Evolutionary conservation across 257 asterid genomes (phyloP).

Genomic region (Gynochthodes officinalis): DNA sequence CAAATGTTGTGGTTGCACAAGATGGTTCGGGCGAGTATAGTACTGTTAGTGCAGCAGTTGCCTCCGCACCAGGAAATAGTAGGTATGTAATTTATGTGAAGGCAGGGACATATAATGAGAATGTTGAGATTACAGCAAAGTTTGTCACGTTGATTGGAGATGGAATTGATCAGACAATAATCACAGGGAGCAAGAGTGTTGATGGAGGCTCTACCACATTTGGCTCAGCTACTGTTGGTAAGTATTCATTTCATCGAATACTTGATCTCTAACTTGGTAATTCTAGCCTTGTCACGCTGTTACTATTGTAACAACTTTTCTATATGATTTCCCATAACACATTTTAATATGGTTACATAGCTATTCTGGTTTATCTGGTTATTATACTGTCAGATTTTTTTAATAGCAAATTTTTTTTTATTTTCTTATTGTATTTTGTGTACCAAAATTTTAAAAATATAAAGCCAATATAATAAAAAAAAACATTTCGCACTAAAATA

Average conservation of each 20-base stretch:
- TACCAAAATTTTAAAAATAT: background rate
- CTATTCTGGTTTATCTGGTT: too few relatives aligned
- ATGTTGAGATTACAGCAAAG: constrained; percentile 45
- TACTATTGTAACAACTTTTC: background rate
- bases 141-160: constrained; percentile 73
- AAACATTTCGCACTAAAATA: too few relatives aligned
- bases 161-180: constrained; percentile 74
- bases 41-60: constrained; percentile 53
- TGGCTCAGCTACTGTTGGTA: constrained; percentile 80
- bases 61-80: constrained; percentile 48
- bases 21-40: constrained; percentile 62
- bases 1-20: constrained; percentile 60
- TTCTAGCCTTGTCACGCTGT: background rate
- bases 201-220: constrained; percentile 79
- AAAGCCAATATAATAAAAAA: too few relatives aligned
- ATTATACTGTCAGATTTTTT: too few relatives aligned
- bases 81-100: constrained; percentile 63
- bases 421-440: background rate
- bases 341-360: too few relatives aligned
- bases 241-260: too few relatives aligned
- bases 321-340: background rate
- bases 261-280: too few relatives aligned
- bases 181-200: constrained; percentile 79
- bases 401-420: too few relatives aligned
- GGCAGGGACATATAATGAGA: constrained; percentile 64